phyloP scores from a whole-genome alignment of 768 basidiomycete species.

The Austroboletus festivus region DNA sequence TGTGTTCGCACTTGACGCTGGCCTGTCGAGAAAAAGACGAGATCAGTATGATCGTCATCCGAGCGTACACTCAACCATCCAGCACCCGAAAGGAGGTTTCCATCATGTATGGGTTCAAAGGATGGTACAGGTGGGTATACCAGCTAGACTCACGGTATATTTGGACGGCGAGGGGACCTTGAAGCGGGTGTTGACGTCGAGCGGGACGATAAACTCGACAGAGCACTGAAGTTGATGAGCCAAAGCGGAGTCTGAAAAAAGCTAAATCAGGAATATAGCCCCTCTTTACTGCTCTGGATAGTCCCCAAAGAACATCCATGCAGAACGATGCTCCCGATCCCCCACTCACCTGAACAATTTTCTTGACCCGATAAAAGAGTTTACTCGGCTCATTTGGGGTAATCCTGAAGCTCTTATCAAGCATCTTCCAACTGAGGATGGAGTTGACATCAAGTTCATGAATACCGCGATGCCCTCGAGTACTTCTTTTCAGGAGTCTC shows the following conservation, averaged over 20 bases:
- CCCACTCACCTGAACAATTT: too few relatives aligned
- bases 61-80: slow-evolving; percentile 29
- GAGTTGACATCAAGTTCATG: not conserved
- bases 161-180: slow-evolving; percentile 25
- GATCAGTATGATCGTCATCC: slow-evolving; percentile 38
- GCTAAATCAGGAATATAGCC: slow-evolving; percentile 12
- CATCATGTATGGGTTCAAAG: slow-evolving; percentile 1
- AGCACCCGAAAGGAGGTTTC: slow-evolving; percentile 19
- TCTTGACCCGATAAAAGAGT: too few relatives aligned
- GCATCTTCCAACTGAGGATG: too few relatives aligned
- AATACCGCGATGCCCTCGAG: not conserved
- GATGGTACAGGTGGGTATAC: not conserved
- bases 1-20: slow-evolving; percentile 29
- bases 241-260: slow-evolving; percentile 25
- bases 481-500: not conserved
- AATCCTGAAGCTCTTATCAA: not conserved
- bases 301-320: too few relatives aligned
- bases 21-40: slow-evolving; percentile 15
- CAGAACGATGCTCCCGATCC: too few relatives aligned
- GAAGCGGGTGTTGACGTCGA: slow-evolving; percentile 37
- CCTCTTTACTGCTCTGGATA: too few relatives aligned
- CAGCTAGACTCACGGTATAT: slow-evolving; percentile 21
- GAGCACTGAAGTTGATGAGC: not conserved
- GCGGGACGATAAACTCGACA: slow-evolving; percentile 24
- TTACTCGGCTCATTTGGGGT: too few relatives aligned